A percentile compares a stretch with the other conserved stretches of the same genome.
Evolutionary conservation across 2,329 filamentous ascomycete genomes (phyloP).

Genomic region (Ceratocystis papillata): DNA sequence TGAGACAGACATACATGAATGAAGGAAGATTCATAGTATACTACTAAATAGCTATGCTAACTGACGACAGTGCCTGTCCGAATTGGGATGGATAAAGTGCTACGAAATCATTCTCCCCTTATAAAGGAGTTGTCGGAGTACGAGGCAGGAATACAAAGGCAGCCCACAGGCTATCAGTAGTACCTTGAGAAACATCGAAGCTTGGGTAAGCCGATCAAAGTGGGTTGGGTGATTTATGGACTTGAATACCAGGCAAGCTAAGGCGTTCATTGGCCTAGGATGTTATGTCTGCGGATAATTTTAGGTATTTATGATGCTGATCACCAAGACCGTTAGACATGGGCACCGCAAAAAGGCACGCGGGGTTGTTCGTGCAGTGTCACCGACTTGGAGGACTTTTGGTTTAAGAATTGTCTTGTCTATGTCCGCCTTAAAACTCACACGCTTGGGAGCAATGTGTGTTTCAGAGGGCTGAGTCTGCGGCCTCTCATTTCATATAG

Average conservation of each 20-base stretch:
- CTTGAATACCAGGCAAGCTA: not conserved
- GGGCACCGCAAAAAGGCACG: not conserved
- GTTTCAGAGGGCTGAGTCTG: not conserved
- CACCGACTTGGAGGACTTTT: slow-evolving; percentile 1
- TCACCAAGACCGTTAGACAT: not conserved
- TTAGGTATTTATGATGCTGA: not conserved
- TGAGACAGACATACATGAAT: not conserved
- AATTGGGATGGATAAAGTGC: not conserved
- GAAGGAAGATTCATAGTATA: not conserved
- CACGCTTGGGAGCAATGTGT: not conserved
- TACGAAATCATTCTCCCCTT: not conserved
- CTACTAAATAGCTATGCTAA: not conserved
- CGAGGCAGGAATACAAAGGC: not conserved
- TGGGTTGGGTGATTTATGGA: not conserved
- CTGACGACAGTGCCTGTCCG: not conserved
- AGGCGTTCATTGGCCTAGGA: not conserved
- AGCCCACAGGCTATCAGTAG: not conserved
- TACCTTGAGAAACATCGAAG: not conserved
- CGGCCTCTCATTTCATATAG: not conserved
- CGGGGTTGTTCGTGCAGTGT: not conserved
- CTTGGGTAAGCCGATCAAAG: not conserved
- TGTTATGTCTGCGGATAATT: not conserved
- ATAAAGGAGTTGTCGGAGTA: not conserved
- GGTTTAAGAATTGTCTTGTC: not conserved
- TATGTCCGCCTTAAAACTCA: not conserved